Evolutionary conservation across 805 yeast species (phyloP), one percentile per base, ranked within the genome.

Genomic region (Ascoidea tarda): DNA sequence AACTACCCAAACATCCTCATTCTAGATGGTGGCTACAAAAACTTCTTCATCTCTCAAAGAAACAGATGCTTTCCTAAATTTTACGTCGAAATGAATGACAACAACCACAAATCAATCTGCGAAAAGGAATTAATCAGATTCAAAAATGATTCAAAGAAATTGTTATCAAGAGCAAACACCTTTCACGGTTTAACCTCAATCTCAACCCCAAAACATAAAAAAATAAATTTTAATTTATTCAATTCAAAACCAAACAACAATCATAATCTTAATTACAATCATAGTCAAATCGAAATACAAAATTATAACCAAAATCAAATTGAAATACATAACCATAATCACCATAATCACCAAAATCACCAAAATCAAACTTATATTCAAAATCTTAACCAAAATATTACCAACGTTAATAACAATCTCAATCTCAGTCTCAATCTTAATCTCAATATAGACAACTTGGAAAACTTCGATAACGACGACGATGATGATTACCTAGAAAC

Each of bases 1-100:
- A 78, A 77, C 57, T 93, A 84, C 63, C 99, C 99, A 2, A 96
- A 93, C 67, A 80, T 93, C 47, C 81, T 87, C 45, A 80, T 93
- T 42, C 72, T 93, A 48, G 86, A 88, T 57, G 98, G 98, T 33
- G 99, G 99, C 10, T 93, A 93, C 71, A 82, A 83, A 63, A 72
- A 73, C 46, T 93, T 90, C 62, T 90, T 73, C 66, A 81, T 81
- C 49, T 65, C 66, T 33, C 79, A 73, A 63, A 72, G 78, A 49
- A 66, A 65, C 28, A 70, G 81, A 48, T 89, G 97, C 63, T 71
- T 64, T 55, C 96, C 96, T 1, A 85, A 79, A 59, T 80, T 78
- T 52, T 93, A 93, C 61, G 80, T 90, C 50, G 91, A 82, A 59
- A 91, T 91, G 99, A 81, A 83, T 69, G 87, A 79, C 61, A 69